Conservation (phyloP, 208 protist species). For the Sergeia podlipaevii region DNA sequence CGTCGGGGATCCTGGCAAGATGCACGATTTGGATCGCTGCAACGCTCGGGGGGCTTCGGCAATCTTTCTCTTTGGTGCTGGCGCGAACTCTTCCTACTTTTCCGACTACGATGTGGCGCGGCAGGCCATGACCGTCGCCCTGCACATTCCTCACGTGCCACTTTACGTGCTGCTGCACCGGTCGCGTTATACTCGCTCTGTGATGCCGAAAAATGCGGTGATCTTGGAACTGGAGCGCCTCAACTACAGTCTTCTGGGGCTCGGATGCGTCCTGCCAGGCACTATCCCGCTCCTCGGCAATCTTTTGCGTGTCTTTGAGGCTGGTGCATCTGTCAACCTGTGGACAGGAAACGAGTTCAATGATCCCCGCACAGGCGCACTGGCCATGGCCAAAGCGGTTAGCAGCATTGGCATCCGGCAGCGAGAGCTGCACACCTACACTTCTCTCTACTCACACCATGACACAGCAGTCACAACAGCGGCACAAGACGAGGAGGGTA, state of each 20-base stretch:
- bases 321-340: constrained; percentile 18
- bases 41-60: constrained; percentile 32
- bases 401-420: constrained; percentile 21
- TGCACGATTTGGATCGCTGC: constrained; percentile 25
- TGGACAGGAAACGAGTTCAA: constrained; percentile 33
- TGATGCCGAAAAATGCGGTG: constrained; percentile 22
- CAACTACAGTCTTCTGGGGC: constrained; percentile 34
- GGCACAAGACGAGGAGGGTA: constrained; percentile 1
- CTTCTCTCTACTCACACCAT: neutral
- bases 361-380: constrained; percentile 18
- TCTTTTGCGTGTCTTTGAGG: constrained; percentile 31
- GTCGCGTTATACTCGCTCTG: constrained; percentile 29
- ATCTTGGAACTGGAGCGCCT: constrained; percentile 34
- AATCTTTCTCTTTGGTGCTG: constrained; percentile 26
- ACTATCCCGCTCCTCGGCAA: constrained; percentile 29
- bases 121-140: constrained; percentile 16
- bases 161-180: constrained; percentile 31
- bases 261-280: constrained; percentile 28
- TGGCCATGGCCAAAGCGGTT: constrained; percentile 20
- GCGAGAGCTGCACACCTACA: constrained; percentile 33
- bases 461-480: neutral
- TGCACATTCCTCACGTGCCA: constrained; percentile 18
- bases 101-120: constrained; percentile 27
- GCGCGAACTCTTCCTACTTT: constrained; percentile 34
- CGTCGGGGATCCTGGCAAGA: constrained; percentile 19